Evolutionary conservation across 2,329 filamentous ascomycete species (phyloP), one percentile per base, ranked within the genome.

Genomic region (Sporothrix curviconia): DNA sequence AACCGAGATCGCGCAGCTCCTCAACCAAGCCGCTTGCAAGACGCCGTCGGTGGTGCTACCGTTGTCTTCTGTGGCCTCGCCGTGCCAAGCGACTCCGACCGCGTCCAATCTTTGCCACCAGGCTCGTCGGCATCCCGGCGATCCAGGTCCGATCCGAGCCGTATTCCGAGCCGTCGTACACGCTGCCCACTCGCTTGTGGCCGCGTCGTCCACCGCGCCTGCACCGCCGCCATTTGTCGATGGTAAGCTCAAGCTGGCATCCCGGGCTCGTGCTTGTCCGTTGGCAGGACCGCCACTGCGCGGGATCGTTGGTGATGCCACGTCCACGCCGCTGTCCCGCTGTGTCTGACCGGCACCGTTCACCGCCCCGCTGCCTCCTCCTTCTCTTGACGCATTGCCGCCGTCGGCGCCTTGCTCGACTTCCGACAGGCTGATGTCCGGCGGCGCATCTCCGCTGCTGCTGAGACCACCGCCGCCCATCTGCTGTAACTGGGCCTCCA

Each of bases 131-230:
- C 67, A 90, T 85, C 84, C 84, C n/a, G 84, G 76, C 11, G 80
- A 78, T 34, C 86, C 17, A 89, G 72, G 66, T 89, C 86, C 3
- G 84, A 85, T 88, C 85, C 1, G 83, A 87, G 6, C 86, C 86
- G 67, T 88, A 90, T 67, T 90, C 85, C 63, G 84, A 88, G 7
- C 86, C 86, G 66, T 89, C 86, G 66, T 89, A 89, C 40, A 82
- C 76, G 70, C 79, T 84, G 50, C 71, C 75, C 60, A 71, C 73
- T 60, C 80, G 76, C 59, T 77, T 76, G 63, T 84, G 82, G 34
- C 55, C 55, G 14, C 70, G 70, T 30, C 49, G 47, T 1, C 46
- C 30, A 14, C 51, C 43, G 6, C 49, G 14, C 53, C 46, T 9
- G 43, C 51, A 1, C 43, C 43, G 3, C 74, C 75, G 46, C 69